Evolutionary conservation across 768 basidiomycete genomes (phyloP), one percentile per base, ranked within the genome.

Genomic region (Nidularia sp.): DNA sequence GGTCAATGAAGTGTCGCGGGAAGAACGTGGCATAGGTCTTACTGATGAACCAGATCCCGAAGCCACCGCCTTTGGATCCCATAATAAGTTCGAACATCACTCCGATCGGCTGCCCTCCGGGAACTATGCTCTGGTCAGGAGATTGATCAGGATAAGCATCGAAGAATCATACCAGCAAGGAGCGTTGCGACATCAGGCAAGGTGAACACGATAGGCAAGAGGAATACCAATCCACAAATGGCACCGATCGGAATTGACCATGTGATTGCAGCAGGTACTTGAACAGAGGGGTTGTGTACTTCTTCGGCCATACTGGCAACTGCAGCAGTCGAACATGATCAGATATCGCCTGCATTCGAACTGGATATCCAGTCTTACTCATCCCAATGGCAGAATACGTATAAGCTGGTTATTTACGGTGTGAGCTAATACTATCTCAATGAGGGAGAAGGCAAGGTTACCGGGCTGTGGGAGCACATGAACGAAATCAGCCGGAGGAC

Each of bases 261-360:
- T 7, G 73, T 67, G 29, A 86, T 74, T 1, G 84, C 84, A 42
- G 66, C 66, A 0, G 84, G 84, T 7, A 86, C 73, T 49, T 83
- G 73, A 8, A 70, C 57, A 1, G 76, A 69, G 0, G 84, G 85
- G 48, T 83, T 70, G 47, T 77, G 76, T 1, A 85, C 84, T 63
- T 87, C 85, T 60, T 86, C 85, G 2, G 83, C 80, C 79, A 87
- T 80, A 55, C 79, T 83, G 12, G 83, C 72, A 36, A 85, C 80
- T 83, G 47, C 34, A 18, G 25, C 25, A 29, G 25, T 29, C 25
- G 25, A 29, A 31, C 31, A 41, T 34, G 32, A 45, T 57, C 31
- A 55, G 41, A 32, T 31, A 6, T 34, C 32, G 54, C 15, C 4
- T 25, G 41, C 34, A 47, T 36, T 45, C 10, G 35, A 4, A 12